Conservation (phyloP, 345 rosid genomes). For the rapeseed (Brassica napus) region Da-Ae NC_063436.1:11590501-11591000, state of each 20-base stretch:
- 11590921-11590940: slow-evolving; percentile 5
- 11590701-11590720: too few relatives aligned
- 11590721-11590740: not conserved
- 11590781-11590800: not conserved
- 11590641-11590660: slow-evolving; percentile 85
- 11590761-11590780: not conserved
- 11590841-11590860: not conserved
- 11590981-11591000: not conserved
- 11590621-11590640: slow-evolving; percentile 89
- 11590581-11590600: slow-evolving; percentile 75
- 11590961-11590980: slow-evolving; percentile 23
- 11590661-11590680: slow-evolving; percentile 41
- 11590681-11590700: not conserved
- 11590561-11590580: slow-evolving; percentile 81
- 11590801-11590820: not conserved
- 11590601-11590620: slow-evolving; percentile 83
- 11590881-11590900: not conserved
- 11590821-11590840: not conserved
- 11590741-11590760: not conserved
- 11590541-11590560: slow-evolving; percentile 80
- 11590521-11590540: slow-evolving; percentile 5
- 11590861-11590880: not conserved
- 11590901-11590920: not conserved
- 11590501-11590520: not conserved
- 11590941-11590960: slow-evolving; percentile 38